phyloP scores from a whole-genome alignment of 2,329 filamentous ascomycete genomes.

The Aspergillus carbonarius region DNA sequence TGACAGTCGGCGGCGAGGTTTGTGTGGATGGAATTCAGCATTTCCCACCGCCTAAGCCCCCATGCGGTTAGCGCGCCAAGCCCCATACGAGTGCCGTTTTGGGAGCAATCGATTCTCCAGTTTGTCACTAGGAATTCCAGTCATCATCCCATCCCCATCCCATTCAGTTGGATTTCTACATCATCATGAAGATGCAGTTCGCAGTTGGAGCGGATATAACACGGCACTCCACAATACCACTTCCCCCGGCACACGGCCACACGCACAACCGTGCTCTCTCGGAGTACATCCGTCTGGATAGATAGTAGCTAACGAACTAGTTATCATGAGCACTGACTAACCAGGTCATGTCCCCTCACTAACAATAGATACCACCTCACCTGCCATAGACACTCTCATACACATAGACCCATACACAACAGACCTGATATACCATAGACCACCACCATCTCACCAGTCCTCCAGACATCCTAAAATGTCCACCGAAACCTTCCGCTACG shows the following conservation, averaged over 20 bases:
- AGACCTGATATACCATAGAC: background rate
- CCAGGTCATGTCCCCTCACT: background rate
- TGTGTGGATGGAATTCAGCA: conserved; percentile 35
- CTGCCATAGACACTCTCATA: background rate
- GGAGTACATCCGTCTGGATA: too few species aligned
- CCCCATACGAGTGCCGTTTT: too few species aligned
- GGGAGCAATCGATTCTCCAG: too few species aligned
- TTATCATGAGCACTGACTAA: background rate
- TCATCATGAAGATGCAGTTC: too few species aligned
- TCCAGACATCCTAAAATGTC: background rate
- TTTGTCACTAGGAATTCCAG: too few species aligned
- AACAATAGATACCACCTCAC: background rate
- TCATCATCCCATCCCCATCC: too few species aligned
- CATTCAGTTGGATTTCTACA: too few species aligned
- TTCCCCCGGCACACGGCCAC: background rate
- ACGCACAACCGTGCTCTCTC: background rate
- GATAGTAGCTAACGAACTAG: background rate
- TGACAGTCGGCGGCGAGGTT: conserved; percentile 24
- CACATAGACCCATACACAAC: background rate
- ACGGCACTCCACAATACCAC: background rate
- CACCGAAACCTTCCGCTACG: conserved; percentile 27
- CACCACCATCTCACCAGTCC: background rate
- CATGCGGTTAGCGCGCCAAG: conserved; percentile 30
- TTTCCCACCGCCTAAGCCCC: conserved; percentile 28
- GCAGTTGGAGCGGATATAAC: too few species aligned